Evolutionary conservation across 2,329 filamentous ascomycete species (phyloP).

Genomic region (Colletotrichum simmondsii): DNA sequence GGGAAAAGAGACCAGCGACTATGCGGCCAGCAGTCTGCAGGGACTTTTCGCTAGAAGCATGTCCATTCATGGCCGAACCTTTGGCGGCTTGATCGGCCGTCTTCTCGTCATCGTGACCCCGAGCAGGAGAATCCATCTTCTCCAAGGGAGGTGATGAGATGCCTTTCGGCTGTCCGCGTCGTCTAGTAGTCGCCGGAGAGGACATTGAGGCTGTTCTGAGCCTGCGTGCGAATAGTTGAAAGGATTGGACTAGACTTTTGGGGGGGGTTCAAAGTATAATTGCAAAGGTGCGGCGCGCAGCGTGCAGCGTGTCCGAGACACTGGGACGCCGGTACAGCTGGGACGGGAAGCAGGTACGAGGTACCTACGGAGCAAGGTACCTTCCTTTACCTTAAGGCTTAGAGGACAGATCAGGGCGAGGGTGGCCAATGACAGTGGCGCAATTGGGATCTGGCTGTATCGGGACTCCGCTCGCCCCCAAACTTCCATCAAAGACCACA

Average conservation of each 20-base stretch:
- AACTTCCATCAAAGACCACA: background rate
- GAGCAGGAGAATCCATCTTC: constrained; percentile 28
- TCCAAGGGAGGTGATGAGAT: constrained; percentile 24
- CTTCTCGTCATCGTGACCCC: constrained; percentile 12
- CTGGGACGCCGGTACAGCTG: background rate
- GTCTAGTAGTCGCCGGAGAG: constrained; percentile 60
- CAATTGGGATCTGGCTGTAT: background rate
- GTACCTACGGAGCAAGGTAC: too few relatives aligned
- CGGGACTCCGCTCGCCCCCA: background rate
- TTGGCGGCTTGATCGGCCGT: background rate
- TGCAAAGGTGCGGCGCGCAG: background rate
- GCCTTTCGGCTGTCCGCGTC: constrained; percentile 37
- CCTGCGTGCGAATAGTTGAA: background rate
- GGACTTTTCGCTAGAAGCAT: constrained; percentile 14
- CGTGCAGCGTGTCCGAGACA: background rate
- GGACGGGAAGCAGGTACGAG: background rate
- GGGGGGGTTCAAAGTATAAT: background rate
- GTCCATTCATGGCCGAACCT: constrained; percentile 5
- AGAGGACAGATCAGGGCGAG: background rate
- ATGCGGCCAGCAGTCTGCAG: constrained; percentile 55
- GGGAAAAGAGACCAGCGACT: constrained; percentile 68
- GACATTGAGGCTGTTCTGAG: constrained; percentile 44
- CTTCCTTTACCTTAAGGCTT: too few relatives aligned
- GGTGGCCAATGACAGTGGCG: constrained; percentile 13
- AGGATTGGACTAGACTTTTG: background rate